Evolutionary conservation across 306 rosid genomes (phyloP).

Genomic region (Lagenaria siceraria): DNA sequence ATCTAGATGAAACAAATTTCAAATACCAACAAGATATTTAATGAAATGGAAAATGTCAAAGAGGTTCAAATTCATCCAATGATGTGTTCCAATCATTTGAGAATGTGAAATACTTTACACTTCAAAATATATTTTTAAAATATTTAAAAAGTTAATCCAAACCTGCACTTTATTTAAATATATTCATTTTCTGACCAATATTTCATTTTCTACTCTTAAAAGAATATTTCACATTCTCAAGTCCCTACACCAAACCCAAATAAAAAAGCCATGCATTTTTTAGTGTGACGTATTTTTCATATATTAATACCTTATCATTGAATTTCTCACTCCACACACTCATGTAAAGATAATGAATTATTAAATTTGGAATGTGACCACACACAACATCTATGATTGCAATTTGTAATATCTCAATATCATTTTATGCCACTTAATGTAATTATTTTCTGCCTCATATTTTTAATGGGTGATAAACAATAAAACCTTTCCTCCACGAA

Average conservation of each 20-base stretch:
- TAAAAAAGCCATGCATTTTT: background rate
- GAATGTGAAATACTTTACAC: too few relatives aligned
- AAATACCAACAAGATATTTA: too few relatives aligned
- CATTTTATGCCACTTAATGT: background rate
- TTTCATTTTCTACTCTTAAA: too few relatives aligned
- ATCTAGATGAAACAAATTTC: too few relatives aligned
- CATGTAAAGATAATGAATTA: background rate
- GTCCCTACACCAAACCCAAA: background rate
- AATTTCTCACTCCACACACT: slow-evolving; percentile 6
- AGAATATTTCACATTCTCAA: background rate
- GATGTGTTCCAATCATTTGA: too few relatives aligned
- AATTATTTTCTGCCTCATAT: background rate
- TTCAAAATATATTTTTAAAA: too few relatives aligned
- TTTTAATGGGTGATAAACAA: background rate
- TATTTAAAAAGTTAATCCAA: too few relatives aligned
- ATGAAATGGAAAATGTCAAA: too few relatives aligned
- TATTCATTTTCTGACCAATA: too few relatives aligned
- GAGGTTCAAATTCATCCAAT: too few relatives aligned
- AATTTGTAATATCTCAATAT: background rate
- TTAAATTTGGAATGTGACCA: background rate
- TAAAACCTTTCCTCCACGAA: background rate
- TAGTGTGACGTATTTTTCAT: slow-evolving; percentile 11
- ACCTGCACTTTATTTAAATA: too few relatives aligned
- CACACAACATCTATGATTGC: background rate
- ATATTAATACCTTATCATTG: slow-evolving; percentile 3